These are phyloP conservation scores for Solanum stenotomum DNA, from an alignment of 257 asterid genomes.

Conservation along the genomic window DNA sequence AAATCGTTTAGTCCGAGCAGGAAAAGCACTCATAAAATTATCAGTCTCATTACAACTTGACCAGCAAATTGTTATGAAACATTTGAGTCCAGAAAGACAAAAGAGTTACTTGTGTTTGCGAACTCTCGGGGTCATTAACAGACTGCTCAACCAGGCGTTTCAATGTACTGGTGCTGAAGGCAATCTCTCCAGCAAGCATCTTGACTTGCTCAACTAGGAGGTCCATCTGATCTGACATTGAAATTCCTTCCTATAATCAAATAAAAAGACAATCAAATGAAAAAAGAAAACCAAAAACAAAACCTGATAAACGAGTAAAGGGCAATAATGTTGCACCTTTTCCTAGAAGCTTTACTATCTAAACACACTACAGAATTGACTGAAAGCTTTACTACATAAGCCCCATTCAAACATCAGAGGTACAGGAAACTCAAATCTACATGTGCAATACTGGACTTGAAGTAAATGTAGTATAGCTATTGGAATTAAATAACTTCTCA, in stretches of 20 bases:
- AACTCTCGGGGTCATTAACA: constrained; percentile 69
- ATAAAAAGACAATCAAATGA: not conserved
- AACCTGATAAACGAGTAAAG: not conserved
- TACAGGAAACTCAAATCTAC: not conserved
- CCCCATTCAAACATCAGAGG: not conserved
- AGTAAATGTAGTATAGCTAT: not conserved
- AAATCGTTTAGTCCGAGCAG: not conserved
- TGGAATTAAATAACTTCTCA: not conserved
- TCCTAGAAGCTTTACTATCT: not conserved
- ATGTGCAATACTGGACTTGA: not conserved
- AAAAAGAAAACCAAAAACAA: not conserved
- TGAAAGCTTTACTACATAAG: not conserved
- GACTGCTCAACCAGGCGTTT: constrained; percentile 88
- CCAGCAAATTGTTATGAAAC: not conserved
- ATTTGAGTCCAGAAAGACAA: not conserved
- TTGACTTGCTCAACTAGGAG: constrained; percentile 95
- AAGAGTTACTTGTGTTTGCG: constrained; percentile 55
- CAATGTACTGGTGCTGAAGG: constrained; percentile 82
- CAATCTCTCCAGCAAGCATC: constrained; percentile 99
- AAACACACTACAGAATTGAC: not conserved
- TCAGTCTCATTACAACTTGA: not conserved
- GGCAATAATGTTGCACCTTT: not conserved
- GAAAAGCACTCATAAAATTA: not conserved
- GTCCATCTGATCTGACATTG: constrained; percentile 84
- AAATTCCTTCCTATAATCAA: constrained; percentile 55